A percentile compares a stretch with the other conserved stretches of the same genome.
These are phyloP conservation scores for Vitis hybrid DNA, from an alignment of 177 flowering plant genomes.

Conservation along the genomic window DNA sequence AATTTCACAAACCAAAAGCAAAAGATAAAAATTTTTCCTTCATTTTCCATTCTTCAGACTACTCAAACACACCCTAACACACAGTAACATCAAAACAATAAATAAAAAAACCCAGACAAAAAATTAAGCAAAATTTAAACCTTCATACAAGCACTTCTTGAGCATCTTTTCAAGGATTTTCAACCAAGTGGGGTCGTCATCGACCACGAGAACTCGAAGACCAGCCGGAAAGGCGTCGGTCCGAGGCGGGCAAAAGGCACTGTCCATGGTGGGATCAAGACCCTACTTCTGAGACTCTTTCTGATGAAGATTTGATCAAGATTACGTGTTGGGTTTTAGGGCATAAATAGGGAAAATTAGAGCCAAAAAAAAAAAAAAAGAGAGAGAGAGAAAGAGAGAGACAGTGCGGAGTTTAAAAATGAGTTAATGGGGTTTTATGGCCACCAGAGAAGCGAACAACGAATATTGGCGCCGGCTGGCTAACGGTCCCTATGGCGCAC, in stretches of 20 bases:
- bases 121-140: constrained; percentile 14
- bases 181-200: constrained; percentile 93
- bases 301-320: too few species aligned
- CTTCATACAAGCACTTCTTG: constrained; percentile 87
- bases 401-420: constrained; percentile 8
- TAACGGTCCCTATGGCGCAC: constrained; percentile 31
- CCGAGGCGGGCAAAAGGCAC: constrained; percentile 51
- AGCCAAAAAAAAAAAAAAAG: constrained; percentile 6
- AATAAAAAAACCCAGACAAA: not conserved
- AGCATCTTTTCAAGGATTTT: constrained; percentile 96
- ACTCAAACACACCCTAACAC: too few species aligned
- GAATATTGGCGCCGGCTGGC: constrained; percentile 45
- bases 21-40: not conserved
- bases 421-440: not conserved
- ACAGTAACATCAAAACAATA: not conserved
- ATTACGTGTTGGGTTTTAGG: too few species aligned
- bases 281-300: too few species aligned
- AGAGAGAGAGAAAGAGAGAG: constrained; percentile 12
- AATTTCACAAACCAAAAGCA: not conserved
- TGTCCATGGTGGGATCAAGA: constrained; percentile 33
- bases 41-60: too few species aligned
- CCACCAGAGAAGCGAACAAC: constrained; percentile 12
- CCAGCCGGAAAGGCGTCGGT: constrained; percentile 73
- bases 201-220: constrained; percentile 90
- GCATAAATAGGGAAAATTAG: too few species aligned